Evolutionary conservation across 1,284 basidiomycete species (phyloP).

Genomic region (Tilletia caries): DNA sequence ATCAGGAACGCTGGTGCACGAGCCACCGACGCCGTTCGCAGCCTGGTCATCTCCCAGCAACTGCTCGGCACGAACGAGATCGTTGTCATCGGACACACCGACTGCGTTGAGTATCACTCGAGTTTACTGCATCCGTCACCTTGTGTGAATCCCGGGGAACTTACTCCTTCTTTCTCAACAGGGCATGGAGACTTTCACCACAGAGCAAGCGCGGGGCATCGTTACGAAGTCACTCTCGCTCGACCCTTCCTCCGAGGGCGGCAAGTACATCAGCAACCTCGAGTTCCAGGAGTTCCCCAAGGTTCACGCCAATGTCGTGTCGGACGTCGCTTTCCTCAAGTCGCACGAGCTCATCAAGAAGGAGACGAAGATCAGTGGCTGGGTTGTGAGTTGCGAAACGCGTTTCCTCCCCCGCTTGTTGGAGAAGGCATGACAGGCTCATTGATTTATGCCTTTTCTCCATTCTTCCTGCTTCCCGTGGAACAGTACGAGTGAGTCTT

Average conservation of each 20-base stretch:
- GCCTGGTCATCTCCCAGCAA: conserved; percentile 19
- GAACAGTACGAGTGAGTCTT: too few species aligned
- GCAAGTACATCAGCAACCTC: background rate
- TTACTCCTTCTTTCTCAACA: background rate
- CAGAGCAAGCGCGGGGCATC: conserved; percentile 17
- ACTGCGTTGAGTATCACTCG: conserved; percentile 13
- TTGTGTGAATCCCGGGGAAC: background rate
- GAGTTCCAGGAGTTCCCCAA: conserved; percentile 20
- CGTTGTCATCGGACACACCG: conserved; percentile 18
- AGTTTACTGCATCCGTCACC: background rate
- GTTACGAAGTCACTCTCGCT: conserved; percentile 13
- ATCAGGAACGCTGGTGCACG: conserved; percentile 20
- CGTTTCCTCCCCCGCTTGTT: too few species aligned
- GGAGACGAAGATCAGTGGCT: conserved; percentile 8
- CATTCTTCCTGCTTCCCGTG: too few species aligned
- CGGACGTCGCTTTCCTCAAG: conserved; percentile 20
- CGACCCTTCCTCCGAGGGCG: background rate
- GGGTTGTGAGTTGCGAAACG: background rate
- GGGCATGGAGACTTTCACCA: conserved; percentile 17
- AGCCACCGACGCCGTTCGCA: conserved; percentile 19
- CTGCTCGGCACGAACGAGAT: conserved; percentile 19
- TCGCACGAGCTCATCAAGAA: conserved; percentile 8
- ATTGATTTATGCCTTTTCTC: too few species aligned
- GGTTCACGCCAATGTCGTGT: conserved; percentile 14
- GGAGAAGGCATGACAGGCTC: too few species aligned